phyloP scores from a whole-genome alignment of 495 filamentous ascomycete genomes.

The Paragyromitra xinjiangensis region DNA sequence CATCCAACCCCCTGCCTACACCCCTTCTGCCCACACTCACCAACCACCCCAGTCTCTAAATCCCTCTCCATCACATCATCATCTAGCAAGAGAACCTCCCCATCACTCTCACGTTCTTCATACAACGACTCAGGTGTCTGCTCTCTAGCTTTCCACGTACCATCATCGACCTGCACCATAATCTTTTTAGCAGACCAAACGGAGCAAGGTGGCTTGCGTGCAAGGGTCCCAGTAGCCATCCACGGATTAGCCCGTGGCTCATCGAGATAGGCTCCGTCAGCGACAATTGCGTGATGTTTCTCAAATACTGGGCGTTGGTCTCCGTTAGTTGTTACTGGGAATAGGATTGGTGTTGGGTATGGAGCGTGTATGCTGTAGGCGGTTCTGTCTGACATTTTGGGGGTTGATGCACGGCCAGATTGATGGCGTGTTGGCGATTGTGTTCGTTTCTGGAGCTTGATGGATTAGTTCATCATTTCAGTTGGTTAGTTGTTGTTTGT shows the following conservation, averaged over 20 bases:
- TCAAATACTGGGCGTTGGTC: no score
- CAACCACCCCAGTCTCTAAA: conserved; percentile 1
- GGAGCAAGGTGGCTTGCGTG: no score
- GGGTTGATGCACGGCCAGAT: not conserved
- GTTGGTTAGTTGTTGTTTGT: not conserved
- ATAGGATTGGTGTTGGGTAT: not conserved
- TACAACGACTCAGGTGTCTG: not conserved
- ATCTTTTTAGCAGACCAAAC: not conserved
- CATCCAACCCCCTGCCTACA: not conserved
- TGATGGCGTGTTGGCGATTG: not conserved
- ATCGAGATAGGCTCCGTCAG: not conserved
- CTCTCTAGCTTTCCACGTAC: not conserved
- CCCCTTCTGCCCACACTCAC: conserved; percentile 9
- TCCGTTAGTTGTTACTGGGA: not conserved
- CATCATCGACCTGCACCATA: not conserved
- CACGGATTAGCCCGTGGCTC: conserved; percentile 9
- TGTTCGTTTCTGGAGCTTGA: not conserved
- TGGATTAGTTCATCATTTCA: not conserved
- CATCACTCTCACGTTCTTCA: not conserved
- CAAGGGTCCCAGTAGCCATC: not conserved
- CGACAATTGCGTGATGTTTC: conserved; percentile 2
- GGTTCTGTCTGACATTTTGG: not conserved
- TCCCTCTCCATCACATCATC: conserved; percentile 32
- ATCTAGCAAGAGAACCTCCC: conserved; percentile 13
- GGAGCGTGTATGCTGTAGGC: conserved; percentile 17